Percentiles rank a stretch among this genome's conserved stretches.
phyloP scores from a whole-genome alignment of 208 protist genomes.

The Trichomonas tenax region DNA sequence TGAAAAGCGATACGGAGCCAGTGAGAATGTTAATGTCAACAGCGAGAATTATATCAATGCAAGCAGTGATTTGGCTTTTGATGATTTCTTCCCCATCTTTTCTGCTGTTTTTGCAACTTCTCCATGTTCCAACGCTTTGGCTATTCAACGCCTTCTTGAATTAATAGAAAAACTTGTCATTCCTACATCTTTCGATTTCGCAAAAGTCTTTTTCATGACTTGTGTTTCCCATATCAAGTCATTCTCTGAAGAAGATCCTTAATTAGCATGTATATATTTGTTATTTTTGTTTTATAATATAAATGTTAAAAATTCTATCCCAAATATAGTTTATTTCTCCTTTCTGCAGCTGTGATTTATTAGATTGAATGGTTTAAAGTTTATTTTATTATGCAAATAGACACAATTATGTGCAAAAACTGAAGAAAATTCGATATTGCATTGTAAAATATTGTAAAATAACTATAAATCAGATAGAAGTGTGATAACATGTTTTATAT shows the following conservation, averaged over 20 bases:
- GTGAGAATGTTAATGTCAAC: background rate
- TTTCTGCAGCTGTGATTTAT: too few relatives aligned
- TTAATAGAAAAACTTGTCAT: background rate
- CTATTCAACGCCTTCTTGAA: background rate
- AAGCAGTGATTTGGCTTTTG: background rate
- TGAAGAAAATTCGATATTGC: too few relatives aligned
- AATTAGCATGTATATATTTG: background rate
- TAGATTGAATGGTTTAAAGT: too few relatives aligned
- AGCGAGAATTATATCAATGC: background rate
- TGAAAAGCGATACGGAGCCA: background rate
- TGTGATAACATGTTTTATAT: too few relatives aligned
- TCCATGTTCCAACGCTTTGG: background rate
- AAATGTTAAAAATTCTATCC: too few relatives aligned
- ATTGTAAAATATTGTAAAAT: too few relatives aligned
- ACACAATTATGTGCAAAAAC: too few relatives aligned
- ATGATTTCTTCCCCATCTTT: background rate
- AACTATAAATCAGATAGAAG: too few relatives aligned
- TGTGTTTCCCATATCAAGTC: background rate
- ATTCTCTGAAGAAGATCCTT: background rate
- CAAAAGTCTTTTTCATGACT: background rate
- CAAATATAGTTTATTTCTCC: too few relatives aligned
- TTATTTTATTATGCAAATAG: too few relatives aligned
- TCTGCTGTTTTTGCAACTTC: background rate
- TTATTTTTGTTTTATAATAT: too few relatives aligned
- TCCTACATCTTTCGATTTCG: background rate